Evolutionary conservation across 208 protist genomes (phyloP).

Genomic region (Hexamita inflata): DNA sequence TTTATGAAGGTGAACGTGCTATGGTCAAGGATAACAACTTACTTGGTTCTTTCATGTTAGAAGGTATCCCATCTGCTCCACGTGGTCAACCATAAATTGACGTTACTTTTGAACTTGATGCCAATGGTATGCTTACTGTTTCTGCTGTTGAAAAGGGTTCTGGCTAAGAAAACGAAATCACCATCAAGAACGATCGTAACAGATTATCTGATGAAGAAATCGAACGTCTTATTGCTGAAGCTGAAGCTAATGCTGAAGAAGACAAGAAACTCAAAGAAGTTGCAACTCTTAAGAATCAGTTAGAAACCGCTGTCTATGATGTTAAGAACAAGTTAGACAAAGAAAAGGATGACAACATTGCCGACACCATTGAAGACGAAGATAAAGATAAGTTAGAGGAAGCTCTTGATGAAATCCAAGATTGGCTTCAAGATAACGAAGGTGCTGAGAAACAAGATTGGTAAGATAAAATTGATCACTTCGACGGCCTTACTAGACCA

Average conservation of each 20-base stretch:
- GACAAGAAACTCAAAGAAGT: conserved; percentile 24
- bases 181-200: conserved; percentile 60
- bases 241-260: conserved; percentile 21
- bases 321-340: conserved; percentile 2
- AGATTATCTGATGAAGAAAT: conserved; percentile 39
- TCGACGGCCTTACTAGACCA: not conserved
- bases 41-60: conserved; percentile 87
- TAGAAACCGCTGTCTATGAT: conserved; percentile 30
- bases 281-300: conserved; percentile 33
- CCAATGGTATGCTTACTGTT: conserved; percentile 86
- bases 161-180: conserved; percentile 69
- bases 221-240: conserved; percentile 35
- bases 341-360: conserved; percentile 24
- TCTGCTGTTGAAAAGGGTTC: conserved; percentile 78
- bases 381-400: conserved; percentile 27
- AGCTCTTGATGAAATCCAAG: conserved; percentile 25
- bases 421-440: conserved; percentile 33
- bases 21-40: conserved; percentile 91
- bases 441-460: conserved; percentile 26
- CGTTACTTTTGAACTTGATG: conserved; percentile 85
- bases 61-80: conserved; percentile 63
- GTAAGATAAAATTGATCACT: not conserved
- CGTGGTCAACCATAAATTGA: conserved; percentile 63
- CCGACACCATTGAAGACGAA: conserved; percentile 7
- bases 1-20: conserved; percentile 87